These are phyloP conservation scores for Thelonectria discophora DNA, from an alignment of 2,329 filamentous ascomycete genomes.

Conservation along the genomic window DNA sequence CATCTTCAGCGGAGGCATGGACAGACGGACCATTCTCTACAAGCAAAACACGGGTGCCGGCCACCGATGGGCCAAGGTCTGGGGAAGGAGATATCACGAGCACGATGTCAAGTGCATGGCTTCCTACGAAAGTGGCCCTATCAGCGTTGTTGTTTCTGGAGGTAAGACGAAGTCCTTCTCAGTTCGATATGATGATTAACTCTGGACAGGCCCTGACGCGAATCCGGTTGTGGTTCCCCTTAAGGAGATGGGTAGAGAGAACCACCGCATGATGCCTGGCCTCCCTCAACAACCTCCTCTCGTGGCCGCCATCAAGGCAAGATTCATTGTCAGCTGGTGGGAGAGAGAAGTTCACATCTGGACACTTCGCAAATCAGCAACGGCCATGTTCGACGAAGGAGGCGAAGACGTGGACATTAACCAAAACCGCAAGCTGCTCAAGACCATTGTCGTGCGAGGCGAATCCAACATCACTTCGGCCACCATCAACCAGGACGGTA, in stretches of 20 bases:
- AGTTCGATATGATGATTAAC: slow-evolving; percentile 11
- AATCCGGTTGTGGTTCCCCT: slow-evolving; percentile 84
- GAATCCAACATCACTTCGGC: slow-evolving; percentile 86
- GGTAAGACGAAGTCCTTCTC: slow-evolving; percentile 62
- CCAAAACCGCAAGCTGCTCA: slow-evolving; percentile 71
- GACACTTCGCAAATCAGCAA: slow-evolving; percentile 62
- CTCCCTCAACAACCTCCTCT: slow-evolving; percentile 82
- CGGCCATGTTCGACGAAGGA: slow-evolving; percentile 54
- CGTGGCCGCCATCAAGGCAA: slow-evolving; percentile 74
- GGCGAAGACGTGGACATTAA: slow-evolving; percentile 55
- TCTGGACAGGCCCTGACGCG: slow-evolving; percentile 77
- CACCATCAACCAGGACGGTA: slow-evolving; percentile 75
- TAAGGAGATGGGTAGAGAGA: slow-evolving; percentile 76
- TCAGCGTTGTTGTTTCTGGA: slow-evolving; percentile 91
- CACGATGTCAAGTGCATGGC: slow-evolving; percentile 97
- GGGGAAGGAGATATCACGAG: slow-evolving; percentile 85
- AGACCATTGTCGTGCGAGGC: slow-evolving; percentile 73
- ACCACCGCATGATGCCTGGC: slow-evolving; percentile 83
- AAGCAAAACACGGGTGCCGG: slow-evolving; percentile 69
- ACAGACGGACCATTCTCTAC: slow-evolving; percentile 86
- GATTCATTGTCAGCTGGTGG: slow-evolving; percentile 92
- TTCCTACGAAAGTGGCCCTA: slow-evolving; percentile 81
- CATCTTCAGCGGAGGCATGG: slow-evolving; percentile 91
- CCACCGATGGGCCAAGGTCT: slow-evolving; percentile 83
- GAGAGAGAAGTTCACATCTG: slow-evolving; percentile 87